phyloP scores from a whole-genome alignment of 2,329 filamentous ascomycete species.

The Thielaviopsis ethacetica region DNA sequence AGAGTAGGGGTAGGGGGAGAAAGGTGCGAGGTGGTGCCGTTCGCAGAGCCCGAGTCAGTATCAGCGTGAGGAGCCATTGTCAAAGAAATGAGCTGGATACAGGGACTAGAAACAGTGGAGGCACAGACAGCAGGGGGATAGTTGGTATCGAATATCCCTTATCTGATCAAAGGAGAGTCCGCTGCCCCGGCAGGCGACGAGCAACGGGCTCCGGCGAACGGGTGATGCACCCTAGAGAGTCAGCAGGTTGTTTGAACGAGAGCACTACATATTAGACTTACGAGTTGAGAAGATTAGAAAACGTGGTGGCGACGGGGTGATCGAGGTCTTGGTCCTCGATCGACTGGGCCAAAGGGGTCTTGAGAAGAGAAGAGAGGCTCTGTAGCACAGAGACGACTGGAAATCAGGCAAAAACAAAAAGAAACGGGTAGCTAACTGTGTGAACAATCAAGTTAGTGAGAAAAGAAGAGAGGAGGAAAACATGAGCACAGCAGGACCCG shows the following conservation, averaged over 20 bases:
- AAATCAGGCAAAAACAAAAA: neutral
- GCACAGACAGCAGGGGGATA: constrained; percentile 2
- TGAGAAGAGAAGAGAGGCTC: neutral
- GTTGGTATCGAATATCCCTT: constrained; percentile 22
- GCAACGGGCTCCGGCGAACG: constrained; percentile 92
- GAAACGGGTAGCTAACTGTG: neutral
- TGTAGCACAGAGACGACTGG: constrained; percentile 5
- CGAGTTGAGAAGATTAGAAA: constrained; percentile 97
- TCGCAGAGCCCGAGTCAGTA: constrained; percentile 36
- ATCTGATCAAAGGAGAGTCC: constrained; percentile 44
- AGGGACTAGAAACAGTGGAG: constrained; percentile 6
- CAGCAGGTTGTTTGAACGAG: neutral
- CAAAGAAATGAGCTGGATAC: constrained; percentile 14
- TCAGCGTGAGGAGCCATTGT: constrained; percentile 87
- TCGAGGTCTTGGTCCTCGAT: constrained; percentile 12
- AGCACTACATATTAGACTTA: constrained; percentile 33
- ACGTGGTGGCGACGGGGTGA: constrained; percentile 42
- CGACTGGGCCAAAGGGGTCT: neutral
- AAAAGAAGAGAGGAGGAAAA: neutral
- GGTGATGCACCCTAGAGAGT: constrained; percentile 62
- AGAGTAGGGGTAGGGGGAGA: constrained; percentile 31
- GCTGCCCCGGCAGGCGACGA: constrained; percentile 72
- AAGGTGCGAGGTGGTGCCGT: constrained; percentile 22
- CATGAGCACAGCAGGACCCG: too few species aligned
- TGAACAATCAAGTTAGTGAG: neutral